Base-by-base conservation (phyloP, 1,139 yeast species). In the Diutina rugosa region DNA sequence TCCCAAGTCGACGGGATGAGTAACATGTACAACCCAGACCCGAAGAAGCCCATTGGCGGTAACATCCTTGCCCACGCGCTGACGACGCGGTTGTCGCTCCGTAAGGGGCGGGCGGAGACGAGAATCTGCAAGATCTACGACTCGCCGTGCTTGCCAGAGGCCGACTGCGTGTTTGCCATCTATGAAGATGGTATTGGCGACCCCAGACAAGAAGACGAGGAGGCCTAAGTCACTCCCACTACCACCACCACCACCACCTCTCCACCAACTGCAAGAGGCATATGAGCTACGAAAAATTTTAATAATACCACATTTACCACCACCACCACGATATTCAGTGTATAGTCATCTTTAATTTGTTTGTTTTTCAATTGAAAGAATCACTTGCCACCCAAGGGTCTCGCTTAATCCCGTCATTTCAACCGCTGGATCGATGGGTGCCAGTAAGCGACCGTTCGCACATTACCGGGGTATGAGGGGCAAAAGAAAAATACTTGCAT, bases 41-140 rank as follows among this genome's bases (percentile, higher is more conserved):
- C 99, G n/a, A 95, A 95, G 70, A 95, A 95, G 69, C 99, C 99
- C 10, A 93, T 95, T 63, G 99, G 99, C 58, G 99, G 99, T 64
- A 93, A 95, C 66, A 93, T 95, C 63, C 86, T 95, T 70, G 99
- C 99, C 1, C 99, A 95, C 69, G 85, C 96, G 28, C 90, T 97
- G 3, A 93, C 98, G 9, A 93, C 99, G 1, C 80, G 98, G 64
- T 78, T 93, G 60, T 87, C 90, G 55, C 84, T 93, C 68, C 86
- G 86, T 66, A 93, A 93, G 73, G 97, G 97, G 54, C 81, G 87
- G 62, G 97, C 86, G 26, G 96, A 90, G 63, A 93, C 89, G 65
- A 84, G 99, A 74, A 85, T 90, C 49, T 93, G 98, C 72, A 90
- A 90, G 69, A 86, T 93, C 57, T 90, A 90, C 63, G 99, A 93